A percentile compares a stretch with the other conserved stretches of the same genome.
Evolutionary conservation across 345 rosid genomes (phyloP).

Genomic region (Melaleuca quinquenervia): DNA sequence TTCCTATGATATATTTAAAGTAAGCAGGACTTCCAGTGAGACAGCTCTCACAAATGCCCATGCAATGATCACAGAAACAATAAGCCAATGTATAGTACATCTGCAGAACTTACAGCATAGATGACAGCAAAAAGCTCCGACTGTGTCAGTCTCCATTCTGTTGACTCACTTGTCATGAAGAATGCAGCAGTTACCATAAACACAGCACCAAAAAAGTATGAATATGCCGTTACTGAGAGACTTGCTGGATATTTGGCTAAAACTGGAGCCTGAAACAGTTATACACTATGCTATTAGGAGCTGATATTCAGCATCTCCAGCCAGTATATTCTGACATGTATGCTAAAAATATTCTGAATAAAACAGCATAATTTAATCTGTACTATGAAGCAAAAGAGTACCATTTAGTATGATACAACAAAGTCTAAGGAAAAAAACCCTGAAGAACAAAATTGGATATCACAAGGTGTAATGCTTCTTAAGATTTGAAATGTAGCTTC

Average conservation of each 20-base stretch:
- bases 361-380: not conserved
- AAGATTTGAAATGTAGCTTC: not conserved
- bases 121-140: constrained; percentile 75
- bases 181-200: constrained; percentile 65
- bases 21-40: not conserved
- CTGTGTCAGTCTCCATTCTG: constrained; percentile 70
- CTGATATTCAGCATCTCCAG: not conserved
- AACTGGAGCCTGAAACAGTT: constrained; percentile 63
- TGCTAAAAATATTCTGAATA: not conserved
- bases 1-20: not conserved
- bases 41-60: not conserved
- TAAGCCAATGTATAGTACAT: not conserved
- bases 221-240: constrained; percentile 71
- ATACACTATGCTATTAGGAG: not conserved
- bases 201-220: constrained; percentile 72
- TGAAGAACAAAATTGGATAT: not conserved
- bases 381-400: not conserved
- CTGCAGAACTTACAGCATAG: constrained; percentile 65
- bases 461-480: not conserved
- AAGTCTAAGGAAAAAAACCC: not conserved
- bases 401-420: not conserved
- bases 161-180: constrained; percentile 52
- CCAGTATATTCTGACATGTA: not conserved
- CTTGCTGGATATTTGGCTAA: constrained; percentile 75
- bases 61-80: not conserved